phyloP scores from a whole-genome alignment of 192 early-diverging fungal genomes.

The Chytriomyces sp. region DNA sequence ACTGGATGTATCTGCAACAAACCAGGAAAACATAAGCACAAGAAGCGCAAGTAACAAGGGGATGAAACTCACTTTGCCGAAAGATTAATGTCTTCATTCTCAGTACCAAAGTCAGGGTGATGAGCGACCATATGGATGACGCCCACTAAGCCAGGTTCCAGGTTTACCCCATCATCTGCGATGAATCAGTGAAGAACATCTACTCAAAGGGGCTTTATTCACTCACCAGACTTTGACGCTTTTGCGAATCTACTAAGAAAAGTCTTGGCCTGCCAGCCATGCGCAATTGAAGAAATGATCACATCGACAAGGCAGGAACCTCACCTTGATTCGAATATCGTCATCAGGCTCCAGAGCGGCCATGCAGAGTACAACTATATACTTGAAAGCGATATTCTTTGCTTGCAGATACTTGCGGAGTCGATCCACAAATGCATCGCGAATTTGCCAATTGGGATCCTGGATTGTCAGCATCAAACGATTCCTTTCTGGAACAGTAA shows the following conservation, averaged over 20 bases:
- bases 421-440: slow-evolving; percentile 68
- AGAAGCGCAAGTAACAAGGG: neutral
- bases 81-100: slow-evolving; percentile 45
- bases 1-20: slow-evolving; percentile 71
- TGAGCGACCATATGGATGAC: slow-evolving; percentile 78
- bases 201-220: slow-evolving; percentile 16
- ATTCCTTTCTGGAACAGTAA: slow-evolving; percentile 56
- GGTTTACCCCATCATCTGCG: slow-evolving; percentile 32
- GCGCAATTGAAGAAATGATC: neutral
- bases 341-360: slow-evolving; percentile 85
- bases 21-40: neutral
- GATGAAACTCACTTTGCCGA: slow-evolving; percentile 49
- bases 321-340: slow-evolving; percentile 61
- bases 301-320: slow-evolving; percentile 45
- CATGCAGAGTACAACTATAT: slow-evolving; percentile 70
- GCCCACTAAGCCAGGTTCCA: slow-evolving; percentile 63
- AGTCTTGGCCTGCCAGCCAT: slow-evolving; percentile 23
- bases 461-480: slow-evolving; percentile 67
- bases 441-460: slow-evolving; percentile 81
- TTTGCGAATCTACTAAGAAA: slow-evolving; percentile 23
- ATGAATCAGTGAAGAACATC: neutral
- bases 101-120: slow-evolving; percentile 77
- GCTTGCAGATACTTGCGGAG: slow-evolving; percentile 71
- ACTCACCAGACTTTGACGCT: slow-evolving; percentile 3
- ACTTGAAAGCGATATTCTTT: slow-evolving; percentile 68